Conservation (phyloP, 768 basidiomycete genomes). For the Tricholoma sp. region DNA sequence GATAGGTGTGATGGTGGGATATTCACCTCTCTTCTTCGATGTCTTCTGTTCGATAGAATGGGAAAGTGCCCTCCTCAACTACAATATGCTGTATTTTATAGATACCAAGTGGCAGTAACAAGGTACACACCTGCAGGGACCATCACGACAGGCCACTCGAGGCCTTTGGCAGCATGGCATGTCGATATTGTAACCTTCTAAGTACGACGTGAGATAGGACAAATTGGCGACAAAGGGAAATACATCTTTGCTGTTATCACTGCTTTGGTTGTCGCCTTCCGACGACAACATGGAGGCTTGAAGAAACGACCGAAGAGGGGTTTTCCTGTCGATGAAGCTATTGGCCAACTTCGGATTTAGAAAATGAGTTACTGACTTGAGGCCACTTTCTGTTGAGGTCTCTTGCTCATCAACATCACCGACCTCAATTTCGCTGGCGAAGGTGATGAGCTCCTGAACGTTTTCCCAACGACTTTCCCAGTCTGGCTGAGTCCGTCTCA, state of each 20-base stretch:
- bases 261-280: conserved; percentile 61
- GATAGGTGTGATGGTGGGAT: neutral
- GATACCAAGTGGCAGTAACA: neutral
- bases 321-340: conserved; percentile 28
- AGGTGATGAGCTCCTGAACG: conserved; percentile 78
- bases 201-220: neutral
- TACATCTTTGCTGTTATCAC: conserved; percentile 30
- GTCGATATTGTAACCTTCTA: conserved; percentile 84
- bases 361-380: neutral
- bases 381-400: neutral
- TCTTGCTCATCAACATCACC: conserved; percentile 10
- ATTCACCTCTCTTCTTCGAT: conserved; percentile 75
- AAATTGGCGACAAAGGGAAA: neutral
- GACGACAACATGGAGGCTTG: conserved; percentile 82
- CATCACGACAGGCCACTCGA: conserved; percentile 91
- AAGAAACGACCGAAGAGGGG: conserved; percentile 65
- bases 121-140: conserved; percentile 53
- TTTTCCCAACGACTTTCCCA: conserved; percentile 82
- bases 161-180: conserved; percentile 85
- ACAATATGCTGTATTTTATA: conserved; percentile 2
- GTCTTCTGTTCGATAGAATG: conserved; percentile 70
- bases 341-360: neutral
- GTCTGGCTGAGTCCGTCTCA: conserved; percentile 69
- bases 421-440: conserved; percentile 54
- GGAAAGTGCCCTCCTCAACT: conserved; percentile 76